These are phyloP conservation scores for Scheffersomyces amazonensis DNA, from an alignment of 805 yeast species.

Conservation along the genomic window DNA sequence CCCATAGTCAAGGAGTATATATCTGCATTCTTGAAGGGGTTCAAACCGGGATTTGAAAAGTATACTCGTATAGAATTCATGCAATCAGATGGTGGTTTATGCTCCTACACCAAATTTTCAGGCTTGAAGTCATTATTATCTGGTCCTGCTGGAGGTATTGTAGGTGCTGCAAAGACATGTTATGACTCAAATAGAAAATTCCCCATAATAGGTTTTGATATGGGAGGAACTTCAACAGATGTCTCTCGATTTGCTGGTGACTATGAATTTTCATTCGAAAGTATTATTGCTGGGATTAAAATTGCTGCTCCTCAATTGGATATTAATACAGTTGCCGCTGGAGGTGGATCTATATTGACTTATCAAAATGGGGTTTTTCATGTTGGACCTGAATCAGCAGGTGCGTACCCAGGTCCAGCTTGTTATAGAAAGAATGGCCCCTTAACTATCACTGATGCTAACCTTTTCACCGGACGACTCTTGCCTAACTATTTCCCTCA, in stretches of 20 bases:
- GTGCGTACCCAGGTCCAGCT: slow-evolving; percentile 41
- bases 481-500: slow-evolving; percentile 35
- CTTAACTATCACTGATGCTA: slow-evolving; percentile 38
- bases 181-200: slow-evolving; percentile 33
- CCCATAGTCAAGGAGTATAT: slow-evolving; percentile 36
- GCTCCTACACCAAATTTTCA: slow-evolving; percentile 77
- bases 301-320: slow-evolving; percentile 47
- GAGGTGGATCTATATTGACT: slow-evolving; percentile 41
- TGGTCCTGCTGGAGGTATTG: slow-evolving; percentile 98
- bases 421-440: slow-evolving; percentile 39
- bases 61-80: slow-evolving; percentile 70
- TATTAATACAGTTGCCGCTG: slow-evolving; percentile 44
- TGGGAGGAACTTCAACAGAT: slow-evolving; percentile 47
- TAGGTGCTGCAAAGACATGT: slow-evolving; percentile 86
- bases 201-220: slow-evolving; percentile 40
- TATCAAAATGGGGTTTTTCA: slow-evolving; percentile 37
- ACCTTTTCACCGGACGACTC: slow-evolving; percentile 30
- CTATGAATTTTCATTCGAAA: slow-evolving; percentile 41
- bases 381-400: slow-evolving; percentile 41
- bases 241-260: slow-evolving; percentile 40
- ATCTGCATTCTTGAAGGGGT: slow-evolving; percentile 35
- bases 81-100: slow-evolving; percentile 97
- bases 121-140: slow-evolving; percentile 87
- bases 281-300: slow-evolving; percentile 42
- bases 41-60: slow-evolving; percentile 35